These are phyloP conservation scores for Porcisia hertigi DNA, from an alignment of 208 protist species.

Conservation along the genomic window DNA sequence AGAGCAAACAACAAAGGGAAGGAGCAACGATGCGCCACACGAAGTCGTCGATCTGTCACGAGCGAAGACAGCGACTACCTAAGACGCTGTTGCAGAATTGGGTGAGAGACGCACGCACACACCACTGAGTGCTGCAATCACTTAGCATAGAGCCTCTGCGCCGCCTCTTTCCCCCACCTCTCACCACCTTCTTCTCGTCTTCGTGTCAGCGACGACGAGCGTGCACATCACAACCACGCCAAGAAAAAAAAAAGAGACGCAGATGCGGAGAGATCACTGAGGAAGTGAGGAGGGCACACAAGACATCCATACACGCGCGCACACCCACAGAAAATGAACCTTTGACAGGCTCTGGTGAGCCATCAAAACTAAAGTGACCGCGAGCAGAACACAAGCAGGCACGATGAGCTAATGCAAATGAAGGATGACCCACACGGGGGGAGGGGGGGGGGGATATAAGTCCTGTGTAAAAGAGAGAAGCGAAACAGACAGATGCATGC, in stretches of 20 bases:
- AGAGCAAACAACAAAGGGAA: not conserved
- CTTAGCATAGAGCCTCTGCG: not conserved
- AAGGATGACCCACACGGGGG: not conserved
- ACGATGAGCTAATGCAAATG: not conserved
- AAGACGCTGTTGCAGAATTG: not conserved
- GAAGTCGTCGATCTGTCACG: no score
- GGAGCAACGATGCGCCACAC: not conserved
- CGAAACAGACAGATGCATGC: not conserved
- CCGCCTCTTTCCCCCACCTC: not conserved
- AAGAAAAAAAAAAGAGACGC: not conserved
- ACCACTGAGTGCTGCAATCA: not conserved
- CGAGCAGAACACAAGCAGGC: no score
- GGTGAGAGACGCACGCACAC: not conserved
- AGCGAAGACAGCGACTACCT: not conserved
- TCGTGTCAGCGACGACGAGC: not conserved
- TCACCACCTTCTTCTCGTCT: no score
- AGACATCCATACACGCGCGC: not conserved
- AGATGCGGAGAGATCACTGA: not conserved
- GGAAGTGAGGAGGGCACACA: not conserved
- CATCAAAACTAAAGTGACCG: no score
- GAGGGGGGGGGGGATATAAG: not conserved
- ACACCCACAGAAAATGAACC: not conserved
- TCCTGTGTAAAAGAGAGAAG: not conserved
- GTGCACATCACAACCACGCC: not conserved
- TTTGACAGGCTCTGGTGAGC: not conserved